A percentile compares a stretch with the other conserved stretches of the same genome.
Evolutionary conservation across 495 filamentous ascomycete genomes (phyloP).

Genomic region (Aspergillus campestris): DNA sequence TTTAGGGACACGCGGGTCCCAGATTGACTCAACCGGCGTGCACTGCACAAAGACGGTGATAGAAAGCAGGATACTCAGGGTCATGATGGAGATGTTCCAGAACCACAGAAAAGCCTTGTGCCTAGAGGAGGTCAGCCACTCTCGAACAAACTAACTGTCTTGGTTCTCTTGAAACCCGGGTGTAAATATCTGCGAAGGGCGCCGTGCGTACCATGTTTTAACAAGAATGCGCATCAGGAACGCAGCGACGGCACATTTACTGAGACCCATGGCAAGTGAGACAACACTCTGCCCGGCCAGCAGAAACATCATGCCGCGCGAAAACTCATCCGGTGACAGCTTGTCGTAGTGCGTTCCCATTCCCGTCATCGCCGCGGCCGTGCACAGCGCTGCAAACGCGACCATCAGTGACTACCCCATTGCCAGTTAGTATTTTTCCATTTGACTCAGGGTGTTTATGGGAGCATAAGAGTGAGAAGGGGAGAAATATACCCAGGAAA

Average conservation of each 20-base stretch:
- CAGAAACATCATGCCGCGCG: conserved; percentile 3
- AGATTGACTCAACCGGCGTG: conserved; percentile 14
- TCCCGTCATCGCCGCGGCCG: too few relatives aligned
- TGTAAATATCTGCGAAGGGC: too few relatives aligned
- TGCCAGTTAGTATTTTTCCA: conserved; percentile 13
- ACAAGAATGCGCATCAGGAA: conserved; percentile 20
- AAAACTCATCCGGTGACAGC: too few relatives aligned
- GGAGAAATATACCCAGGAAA: conserved; percentile 12
- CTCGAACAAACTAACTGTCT: conserved; percentile 19
- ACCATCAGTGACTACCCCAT: too few relatives aligned
- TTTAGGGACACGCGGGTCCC: conserved; percentile 9
- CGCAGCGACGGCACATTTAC: conserved; percentile 15
- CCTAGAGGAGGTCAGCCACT: conserved; percentile 2
- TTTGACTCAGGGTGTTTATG: background rate
- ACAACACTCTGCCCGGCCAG: conserved; percentile 17
- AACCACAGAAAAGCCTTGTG: too few relatives aligned
- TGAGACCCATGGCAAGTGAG: conserved; percentile 12
- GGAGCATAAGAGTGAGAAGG: too few relatives aligned
- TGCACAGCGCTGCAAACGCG: too few relatives aligned
- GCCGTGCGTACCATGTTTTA: too few relatives aligned
- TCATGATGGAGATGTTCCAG: conserved; percentile 10
- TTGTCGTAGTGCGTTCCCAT: too few relatives aligned
- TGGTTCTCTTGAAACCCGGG: conserved; percentile 7
- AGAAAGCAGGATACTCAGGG: conserved; percentile 10
- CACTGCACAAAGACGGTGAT: conserved; percentile 18